Percentiles rank a stretch among this genome's conserved stretches.
Evolutionary conservation across 1,284 basidiomycete genomes (phyloP).

Genomic region (Golubevia sp.): DNA sequence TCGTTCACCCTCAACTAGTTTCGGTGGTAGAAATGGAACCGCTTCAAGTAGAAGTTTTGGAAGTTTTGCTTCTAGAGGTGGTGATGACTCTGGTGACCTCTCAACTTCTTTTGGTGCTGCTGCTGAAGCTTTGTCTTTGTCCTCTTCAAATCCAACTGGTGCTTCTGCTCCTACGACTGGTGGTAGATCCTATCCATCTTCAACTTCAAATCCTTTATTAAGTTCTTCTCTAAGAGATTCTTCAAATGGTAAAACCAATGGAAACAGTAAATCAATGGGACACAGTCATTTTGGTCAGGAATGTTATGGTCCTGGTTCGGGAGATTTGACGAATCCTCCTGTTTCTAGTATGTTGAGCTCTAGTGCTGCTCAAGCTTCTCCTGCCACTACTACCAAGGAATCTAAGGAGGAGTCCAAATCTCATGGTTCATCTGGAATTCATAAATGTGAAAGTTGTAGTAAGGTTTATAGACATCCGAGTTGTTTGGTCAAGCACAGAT

Average conservation of each 20-base stretch:
- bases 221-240: slow-evolving; percentile 7
- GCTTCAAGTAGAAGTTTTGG: too few species aligned
- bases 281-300: slow-evolving; percentile 48
- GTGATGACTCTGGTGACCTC: slow-evolving; percentile 2
- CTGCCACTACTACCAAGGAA: too few species aligned
- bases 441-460: slow-evolving; percentile 3
- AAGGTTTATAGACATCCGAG: slow-evolving; percentile 92
- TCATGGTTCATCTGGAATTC: too few species aligned
- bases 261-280: slow-evolving; percentile 25
- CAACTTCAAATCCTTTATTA: slow-evolving; percentile 4
- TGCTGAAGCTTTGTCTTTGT: slow-evolving; percentile 42
- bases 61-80: slow-evolving; percentile 1
- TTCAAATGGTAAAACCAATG: slow-evolving; percentile 13
- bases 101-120: slow-evolving; percentile 56
- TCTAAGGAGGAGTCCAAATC: too few species aligned
- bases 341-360: slow-evolving; percentile 15
- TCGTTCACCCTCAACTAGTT: background rate
- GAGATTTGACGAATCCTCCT: slow-evolving; percentile 25
- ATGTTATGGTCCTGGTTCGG: slow-evolving; percentile 39
- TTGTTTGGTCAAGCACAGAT: slow-evolving; percentile 93
- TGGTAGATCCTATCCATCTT: slow-evolving; percentile 19
- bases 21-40: background rate
- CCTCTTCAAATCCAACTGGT: slow-evolving; percentile 30
- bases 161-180: slow-evolving; percentile 23
- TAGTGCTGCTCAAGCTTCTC: slow-evolving; percentile 2